phyloP scores from a whole-genome alignment of 1,284 basidiomycete genomes.

The Testicularia cyperi region DNA sequence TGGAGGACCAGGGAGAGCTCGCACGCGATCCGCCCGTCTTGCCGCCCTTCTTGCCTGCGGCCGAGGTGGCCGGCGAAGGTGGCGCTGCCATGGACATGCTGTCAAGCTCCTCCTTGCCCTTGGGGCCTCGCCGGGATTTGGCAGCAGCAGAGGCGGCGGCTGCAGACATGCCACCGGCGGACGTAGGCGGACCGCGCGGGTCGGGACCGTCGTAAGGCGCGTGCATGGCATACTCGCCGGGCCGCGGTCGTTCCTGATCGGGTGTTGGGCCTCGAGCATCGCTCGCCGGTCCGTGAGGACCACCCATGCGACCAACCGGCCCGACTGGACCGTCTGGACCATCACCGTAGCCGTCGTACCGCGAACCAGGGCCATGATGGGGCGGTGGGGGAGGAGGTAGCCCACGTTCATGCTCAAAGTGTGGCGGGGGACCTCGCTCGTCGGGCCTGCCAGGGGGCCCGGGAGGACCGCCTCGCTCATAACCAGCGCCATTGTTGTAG shows the following conservation, averaged over 20 bases:
- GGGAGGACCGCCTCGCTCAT: not conserved
- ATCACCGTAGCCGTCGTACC: constrained; percentile 22
- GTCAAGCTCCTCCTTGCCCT: constrained; percentile 33
- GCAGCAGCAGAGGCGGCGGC: no score
- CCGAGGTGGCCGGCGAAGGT: constrained; percentile 31
- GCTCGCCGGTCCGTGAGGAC: no score
- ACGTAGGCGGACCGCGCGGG: constrained; percentile 6
- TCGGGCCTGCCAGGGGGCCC: constrained; percentile 26
- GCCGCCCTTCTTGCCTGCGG: constrained; percentile 29
- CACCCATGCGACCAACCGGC: no score
- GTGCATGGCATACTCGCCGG: constrained; percentile 11
- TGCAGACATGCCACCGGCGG: no score
- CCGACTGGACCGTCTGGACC: constrained; percentile 15
- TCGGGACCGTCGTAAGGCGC: constrained; percentile 15
- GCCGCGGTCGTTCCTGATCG: constrained; percentile 26
- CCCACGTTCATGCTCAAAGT: constrained; percentile 25
- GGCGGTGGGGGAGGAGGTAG: constrained; percentile 6
- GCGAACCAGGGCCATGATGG: constrained; percentile 10
- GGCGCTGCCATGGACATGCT: constrained; percentile 14
- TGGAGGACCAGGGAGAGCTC: constrained; percentile 32
- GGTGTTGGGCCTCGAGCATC: constrained; percentile 26
- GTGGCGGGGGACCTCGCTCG: constrained; percentile 24
- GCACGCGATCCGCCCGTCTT: constrained; percentile 29
- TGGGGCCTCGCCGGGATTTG: constrained; percentile 30
- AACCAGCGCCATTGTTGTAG: constrained; percentile 21